Evolutionary conservation across 2,329 filamentous ascomycete genomes (phyloP).

Genomic region (Paraconiothyrium brasiliense): DNA sequence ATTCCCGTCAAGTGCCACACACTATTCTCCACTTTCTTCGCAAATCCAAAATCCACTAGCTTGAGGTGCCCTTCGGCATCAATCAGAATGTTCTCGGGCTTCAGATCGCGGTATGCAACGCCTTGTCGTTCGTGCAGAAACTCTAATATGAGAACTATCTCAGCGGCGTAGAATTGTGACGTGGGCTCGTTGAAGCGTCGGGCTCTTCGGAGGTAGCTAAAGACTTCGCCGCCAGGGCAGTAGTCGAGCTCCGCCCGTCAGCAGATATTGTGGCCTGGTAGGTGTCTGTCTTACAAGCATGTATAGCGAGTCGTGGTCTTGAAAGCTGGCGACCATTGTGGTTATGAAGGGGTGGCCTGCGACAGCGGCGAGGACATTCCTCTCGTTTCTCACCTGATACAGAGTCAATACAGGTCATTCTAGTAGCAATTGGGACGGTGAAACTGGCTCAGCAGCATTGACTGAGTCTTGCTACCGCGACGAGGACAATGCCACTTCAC

Average conservation of each 20-base stretch:
- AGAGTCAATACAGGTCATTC: background rate
- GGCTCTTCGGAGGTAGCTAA: constrained; percentile 80
- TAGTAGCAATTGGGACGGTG: background rate
- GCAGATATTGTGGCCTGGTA: background rate
- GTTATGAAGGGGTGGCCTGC: constrained; percentile 87
- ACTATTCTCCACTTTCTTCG: constrained; percentile 76
- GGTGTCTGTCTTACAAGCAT: constrained; percentile 66
- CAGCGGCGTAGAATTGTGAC: constrained; percentile 83
- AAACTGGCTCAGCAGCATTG: background rate
- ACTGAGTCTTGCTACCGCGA: background rate
- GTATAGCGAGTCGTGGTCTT: constrained; percentile 80
- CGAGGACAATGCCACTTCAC: background rate
- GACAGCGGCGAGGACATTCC: constrained; percentile 76
- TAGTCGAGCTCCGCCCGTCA: constrained; percentile 69
- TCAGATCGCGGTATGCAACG: constrained; percentile 83
- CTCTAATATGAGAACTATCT: constrained; percentile 83
- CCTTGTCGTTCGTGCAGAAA: constrained; percentile 82
- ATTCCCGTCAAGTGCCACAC: constrained; percentile 27
- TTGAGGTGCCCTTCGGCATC: constrained; percentile 82
- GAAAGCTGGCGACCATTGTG: constrained; percentile 79
- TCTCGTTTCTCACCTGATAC: background rate
- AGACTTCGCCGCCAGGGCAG: constrained; percentile 84
- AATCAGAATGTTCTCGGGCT: constrained; percentile 83
- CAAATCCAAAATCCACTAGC: constrained; percentile 86
- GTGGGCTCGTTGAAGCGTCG: constrained; percentile 81